These are phyloP conservation scores for Pichia sp. DNA, from an alignment of 1,139 yeast species.

Conservation along the genomic window DNA sequence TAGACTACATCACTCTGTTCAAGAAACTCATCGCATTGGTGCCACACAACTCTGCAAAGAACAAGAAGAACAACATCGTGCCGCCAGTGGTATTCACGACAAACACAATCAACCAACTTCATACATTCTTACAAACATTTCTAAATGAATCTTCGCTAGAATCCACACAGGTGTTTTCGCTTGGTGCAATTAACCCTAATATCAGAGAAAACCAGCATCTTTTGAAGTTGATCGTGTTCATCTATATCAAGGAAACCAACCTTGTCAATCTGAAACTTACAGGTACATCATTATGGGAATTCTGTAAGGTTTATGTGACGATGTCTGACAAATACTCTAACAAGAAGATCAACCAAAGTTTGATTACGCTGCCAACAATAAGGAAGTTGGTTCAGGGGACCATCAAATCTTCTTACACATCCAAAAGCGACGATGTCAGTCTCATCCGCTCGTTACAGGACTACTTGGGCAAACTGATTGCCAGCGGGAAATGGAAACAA, in stretches of 20 bases:
- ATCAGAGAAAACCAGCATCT: conserved; percentile 50
- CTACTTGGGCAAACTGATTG: conserved; percentile 43
- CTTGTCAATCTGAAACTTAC: conserved; percentile 52
- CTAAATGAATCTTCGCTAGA: conserved; percentile 62
- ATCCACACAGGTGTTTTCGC: conserved; percentile 54
- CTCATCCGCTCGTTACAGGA: conserved; percentile 45
- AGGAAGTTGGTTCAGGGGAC: conserved; percentile 56
- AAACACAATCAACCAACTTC: conserved; percentile 58
- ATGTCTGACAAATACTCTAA: conserved; percentile 28
- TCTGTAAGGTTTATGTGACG: conserved; percentile 50
- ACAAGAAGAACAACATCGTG: conserved; percentile 1
- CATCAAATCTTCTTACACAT: conserved; percentile 45
- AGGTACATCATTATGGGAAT: conserved; percentile 64
- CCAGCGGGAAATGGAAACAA: conserved; percentile 43
- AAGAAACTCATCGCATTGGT: conserved; percentile 39
- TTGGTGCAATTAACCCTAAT: conserved; percentile 71
- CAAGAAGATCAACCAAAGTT: conserved; percentile 27
- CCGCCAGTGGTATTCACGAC: conserved; percentile 38
- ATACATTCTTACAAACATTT: conserved; percentile 53
- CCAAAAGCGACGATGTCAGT: conserved; percentile 51
- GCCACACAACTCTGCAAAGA: conserved; percentile 12
- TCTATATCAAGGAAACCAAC: conserved; percentile 51
- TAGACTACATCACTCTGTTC: conserved; percentile 55
- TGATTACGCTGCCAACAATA: conserved; percentile 44
- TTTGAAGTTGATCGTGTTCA: conserved; percentile 52